These are phyloP conservation scores for Silene coronaria DNA, from an alignment of 179 eudicot species.

Conservation along the genomic window DNA sequence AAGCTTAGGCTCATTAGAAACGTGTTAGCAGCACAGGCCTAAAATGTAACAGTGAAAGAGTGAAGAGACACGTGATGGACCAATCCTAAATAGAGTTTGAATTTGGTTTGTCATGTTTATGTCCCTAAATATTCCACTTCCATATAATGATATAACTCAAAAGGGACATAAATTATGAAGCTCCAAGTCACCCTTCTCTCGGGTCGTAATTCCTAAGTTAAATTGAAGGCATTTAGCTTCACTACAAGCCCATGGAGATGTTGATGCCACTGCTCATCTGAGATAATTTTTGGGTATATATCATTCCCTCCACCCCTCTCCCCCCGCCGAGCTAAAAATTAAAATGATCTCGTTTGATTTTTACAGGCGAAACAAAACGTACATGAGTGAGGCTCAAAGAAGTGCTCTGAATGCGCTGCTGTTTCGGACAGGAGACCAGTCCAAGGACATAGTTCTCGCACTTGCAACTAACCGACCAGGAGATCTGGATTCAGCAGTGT, in stretches of 20 bases:
- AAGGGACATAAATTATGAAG: background rate
- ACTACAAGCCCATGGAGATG: background rate
- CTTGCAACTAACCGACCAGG: conserved; percentile 93
- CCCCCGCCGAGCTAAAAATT: background rate
- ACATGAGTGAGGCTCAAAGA: conserved; percentile 98
- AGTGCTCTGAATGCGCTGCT: conserved; percentile 94
- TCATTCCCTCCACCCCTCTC: background rate
- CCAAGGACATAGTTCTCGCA: conserved; percentile 88
- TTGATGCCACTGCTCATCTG: background rate
- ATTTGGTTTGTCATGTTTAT: background rate
- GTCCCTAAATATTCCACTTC: background rate
- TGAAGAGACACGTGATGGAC: background rate
- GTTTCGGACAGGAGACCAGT: conserved; percentile 91
- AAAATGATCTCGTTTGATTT: background rate
- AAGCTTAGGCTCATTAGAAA: background rate
- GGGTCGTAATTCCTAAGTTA: background rate
- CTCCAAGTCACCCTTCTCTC: background rate
- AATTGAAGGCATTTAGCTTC: background rate
- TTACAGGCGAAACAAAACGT: conserved; percentile 83
- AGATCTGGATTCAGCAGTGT: conserved; percentile 90
- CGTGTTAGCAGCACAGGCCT: background rate
- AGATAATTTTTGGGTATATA: background rate
- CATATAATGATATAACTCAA: too few species aligned
- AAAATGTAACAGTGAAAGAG: background rate
- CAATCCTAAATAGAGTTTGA: background rate